Percentiles rank a stretch among this genome's conserved stretches.
Conservation (phyloP, 1,284 basidiomycete genomes). For the Phellinidium pouzarii region DNA sequence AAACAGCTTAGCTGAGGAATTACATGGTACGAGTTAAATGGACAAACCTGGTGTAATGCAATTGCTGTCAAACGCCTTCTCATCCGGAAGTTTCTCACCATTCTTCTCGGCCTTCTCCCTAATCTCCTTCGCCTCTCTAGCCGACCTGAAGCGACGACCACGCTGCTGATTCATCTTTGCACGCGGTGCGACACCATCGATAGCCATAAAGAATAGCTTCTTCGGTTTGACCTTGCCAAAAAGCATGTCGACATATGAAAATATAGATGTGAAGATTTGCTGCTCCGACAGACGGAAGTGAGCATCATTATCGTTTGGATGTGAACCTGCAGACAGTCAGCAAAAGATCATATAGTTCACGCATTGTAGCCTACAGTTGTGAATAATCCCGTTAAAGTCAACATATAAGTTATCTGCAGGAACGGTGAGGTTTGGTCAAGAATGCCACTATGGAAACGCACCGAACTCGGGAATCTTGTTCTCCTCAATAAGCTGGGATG, state of each 20-base stretch:
- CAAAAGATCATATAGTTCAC: not conserved
- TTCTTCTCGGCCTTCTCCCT: conserved; percentile 81
- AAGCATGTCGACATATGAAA: conserved; percentile 94
- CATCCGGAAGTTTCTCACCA: conserved; percentile 87
- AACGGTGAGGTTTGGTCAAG: conserved; percentile 16
- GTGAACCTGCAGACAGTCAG: conserved; percentile 52
- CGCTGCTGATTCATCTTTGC: conserved; percentile 99
- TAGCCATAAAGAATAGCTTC: conserved; percentile 96
- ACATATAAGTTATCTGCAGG: conserved; percentile 79
- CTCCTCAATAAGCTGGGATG: conserved; percentile 94
- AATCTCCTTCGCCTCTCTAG: conserved; percentile 86
- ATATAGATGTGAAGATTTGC: conserved; percentile 96
- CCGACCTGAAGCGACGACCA: conserved; percentile 89
- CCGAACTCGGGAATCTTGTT: conserved; percentile 96
- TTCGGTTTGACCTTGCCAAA: conserved; percentile 97
- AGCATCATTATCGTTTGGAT: conserved; percentile 91
- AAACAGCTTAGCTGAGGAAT: conserved; percentile 25
- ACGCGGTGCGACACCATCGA: conserved; percentile 96
- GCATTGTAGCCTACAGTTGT: conserved; percentile 66
- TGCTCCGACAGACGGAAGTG: conserved; percentile 95
- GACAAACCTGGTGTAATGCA: conserved; percentile 90
- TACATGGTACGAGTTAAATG: not conserved
- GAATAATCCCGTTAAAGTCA: conserved; percentile 98
- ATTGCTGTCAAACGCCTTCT: conserved; percentile 97
- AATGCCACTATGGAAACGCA: conserved; percentile 26